Evolutionary conservation across 2,329 filamentous ascomycete genomes (phyloP), one percentile per base, ranked within the genome.

Genomic region (Xylariomycetidae sp.): DNA sequence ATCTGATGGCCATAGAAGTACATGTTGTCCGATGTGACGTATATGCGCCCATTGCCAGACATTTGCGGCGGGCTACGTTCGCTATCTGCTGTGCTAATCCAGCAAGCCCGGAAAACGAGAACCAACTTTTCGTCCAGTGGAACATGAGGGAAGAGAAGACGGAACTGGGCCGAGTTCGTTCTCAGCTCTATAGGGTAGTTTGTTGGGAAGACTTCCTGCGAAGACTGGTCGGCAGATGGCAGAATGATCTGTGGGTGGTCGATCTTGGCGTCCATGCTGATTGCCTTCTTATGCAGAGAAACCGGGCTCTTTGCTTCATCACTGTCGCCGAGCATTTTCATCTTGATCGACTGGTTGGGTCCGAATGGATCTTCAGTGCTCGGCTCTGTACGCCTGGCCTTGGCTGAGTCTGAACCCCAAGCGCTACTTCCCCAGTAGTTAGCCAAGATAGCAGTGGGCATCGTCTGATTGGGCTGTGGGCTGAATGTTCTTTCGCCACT

Each of bases 1-100:
- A 95, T 79, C 53, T 95, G 85, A 52, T 96, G 85, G 49, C 89
- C 93, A 61, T 95, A 98, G 54, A 98, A 96, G 59, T 94, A 96
- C 56, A 98, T 79, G 44, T 89, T 84, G 41, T 82, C 79, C 0
- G 82, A 72, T 1, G 90, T 96, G 39, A 95, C 80, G 56, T 93
- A 98, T 16, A 94, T 79, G 33, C 92, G 78, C 1, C 92, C 74
- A 35, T 74, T 74, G 13, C 73, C 72, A 15, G 68, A 62, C 46
- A 96, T 86, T 40, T 53, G 58, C 12, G 63, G 62, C 34, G 54
- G 58, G 4, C 60, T 57, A 6, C 64, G 61, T n/a, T 59, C 55
- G 13, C 64, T 61, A 16, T 63, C 60, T 8, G 65, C 60, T 13
- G 69, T 66, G 43, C 72, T 76, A 25, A 63, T 67, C 87, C 92